phyloP scores from a whole-genome alignment of 306 rosid genomes.

The Dryas octopetala region DNA sequence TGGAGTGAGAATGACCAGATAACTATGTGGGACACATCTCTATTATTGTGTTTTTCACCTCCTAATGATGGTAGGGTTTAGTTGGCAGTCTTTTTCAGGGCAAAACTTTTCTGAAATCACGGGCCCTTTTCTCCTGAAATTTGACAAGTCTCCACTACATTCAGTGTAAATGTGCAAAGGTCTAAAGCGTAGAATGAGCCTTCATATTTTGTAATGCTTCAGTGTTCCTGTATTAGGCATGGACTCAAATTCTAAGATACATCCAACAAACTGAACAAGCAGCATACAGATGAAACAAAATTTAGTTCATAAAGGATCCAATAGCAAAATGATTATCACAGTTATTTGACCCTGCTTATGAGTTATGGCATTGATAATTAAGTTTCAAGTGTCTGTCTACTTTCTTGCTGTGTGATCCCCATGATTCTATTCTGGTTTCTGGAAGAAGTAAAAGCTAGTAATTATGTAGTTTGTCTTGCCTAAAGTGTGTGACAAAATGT shows the following conservation, averaged over 20 bases:
- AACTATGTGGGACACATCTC: conserved; percentile 20
- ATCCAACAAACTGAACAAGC: no score
- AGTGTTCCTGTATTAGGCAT: conserved; percentile 8
- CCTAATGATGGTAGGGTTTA: conserved; percentile 38
- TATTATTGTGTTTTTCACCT: conserved; percentile 34
- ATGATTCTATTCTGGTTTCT: conserved; percentile 1
- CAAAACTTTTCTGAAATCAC: conserved; percentile 18
- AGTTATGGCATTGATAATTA: not conserved
- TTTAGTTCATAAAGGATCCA: no score
- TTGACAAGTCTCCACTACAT: conserved; percentile 11
- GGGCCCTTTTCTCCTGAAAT: conserved; percentile 21
- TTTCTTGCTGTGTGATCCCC: conserved; percentile 2
- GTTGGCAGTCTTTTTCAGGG: conserved; percentile 27
- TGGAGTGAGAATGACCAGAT: conserved; percentile 5
- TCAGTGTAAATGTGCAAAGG: not conserved
- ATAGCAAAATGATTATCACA: not conserved
- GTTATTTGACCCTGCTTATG: conserved; percentile 1
- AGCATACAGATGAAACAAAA: no score
- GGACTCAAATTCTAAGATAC: not conserved
- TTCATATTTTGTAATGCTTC: conserved; percentile 2
- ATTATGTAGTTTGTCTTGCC: conserved; percentile 15
- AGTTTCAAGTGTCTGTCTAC: not conserved
- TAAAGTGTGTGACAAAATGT: conserved; percentile 14
- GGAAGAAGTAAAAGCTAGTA: not conserved
- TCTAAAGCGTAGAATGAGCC: conserved; percentile 8